Conservation (phyloP, 805 yeast genomes). For the Scheffersomyces spartinae region DNA sequence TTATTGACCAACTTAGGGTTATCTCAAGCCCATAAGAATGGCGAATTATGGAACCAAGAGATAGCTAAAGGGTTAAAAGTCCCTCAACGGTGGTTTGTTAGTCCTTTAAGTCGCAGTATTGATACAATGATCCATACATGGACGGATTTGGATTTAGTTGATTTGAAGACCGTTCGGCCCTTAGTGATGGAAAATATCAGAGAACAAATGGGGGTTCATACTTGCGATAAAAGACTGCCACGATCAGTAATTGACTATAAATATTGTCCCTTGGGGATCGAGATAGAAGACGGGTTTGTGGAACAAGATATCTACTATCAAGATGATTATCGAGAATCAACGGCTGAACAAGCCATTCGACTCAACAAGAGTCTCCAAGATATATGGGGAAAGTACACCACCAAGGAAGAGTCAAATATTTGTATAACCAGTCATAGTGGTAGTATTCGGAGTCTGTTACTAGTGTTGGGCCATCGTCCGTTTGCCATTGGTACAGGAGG, state of each 20-base stretch:
- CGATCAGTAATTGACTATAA: slow-evolving; percentile 17
- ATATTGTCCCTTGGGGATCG: slow-evolving; percentile 20
- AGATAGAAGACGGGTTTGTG: slow-evolving; percentile 23
- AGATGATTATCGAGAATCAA: slow-evolving; percentile 26
- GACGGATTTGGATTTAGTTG: slow-evolving; percentile 15
- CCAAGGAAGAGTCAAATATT: slow-evolving; percentile 15
- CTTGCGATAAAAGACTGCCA: slow-evolving; percentile 29
- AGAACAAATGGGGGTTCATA: slow-evolving; percentile 30
- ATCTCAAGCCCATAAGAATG: slow-evolving; percentile 28
- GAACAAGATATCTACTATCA: slow-evolving; percentile 27
- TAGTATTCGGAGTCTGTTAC: slow-evolving; percentile 26
- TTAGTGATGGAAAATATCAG: slow-evolving; percentile 27
- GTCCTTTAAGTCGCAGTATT: slow-evolving; percentile 29
- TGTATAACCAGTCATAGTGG: slow-evolving; percentile 31
- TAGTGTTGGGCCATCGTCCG: slow-evolving; percentile 28
- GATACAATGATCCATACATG: slow-evolving; percentile 31
- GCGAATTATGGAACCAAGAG: slow-evolving; percentile 17
- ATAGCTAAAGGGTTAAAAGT: slow-evolving; percentile 9
- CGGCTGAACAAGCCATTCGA: slow-evolving; percentile 29
- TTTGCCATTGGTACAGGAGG: slow-evolving; percentile 36
- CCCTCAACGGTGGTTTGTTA: slow-evolving; percentile 25
- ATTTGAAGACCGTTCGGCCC: slow-evolving; percentile 12
- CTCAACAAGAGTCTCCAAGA: slow-evolving; percentile 22
- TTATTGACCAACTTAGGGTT: slow-evolving; percentile 28
- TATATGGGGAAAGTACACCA: slow-evolving; percentile 7